Evolutionary conservation across 139 green algal genomes (phyloP), one percentile per base, ranked within the genome.

Genomic region (Monoraphidium neglectum): DNA sequence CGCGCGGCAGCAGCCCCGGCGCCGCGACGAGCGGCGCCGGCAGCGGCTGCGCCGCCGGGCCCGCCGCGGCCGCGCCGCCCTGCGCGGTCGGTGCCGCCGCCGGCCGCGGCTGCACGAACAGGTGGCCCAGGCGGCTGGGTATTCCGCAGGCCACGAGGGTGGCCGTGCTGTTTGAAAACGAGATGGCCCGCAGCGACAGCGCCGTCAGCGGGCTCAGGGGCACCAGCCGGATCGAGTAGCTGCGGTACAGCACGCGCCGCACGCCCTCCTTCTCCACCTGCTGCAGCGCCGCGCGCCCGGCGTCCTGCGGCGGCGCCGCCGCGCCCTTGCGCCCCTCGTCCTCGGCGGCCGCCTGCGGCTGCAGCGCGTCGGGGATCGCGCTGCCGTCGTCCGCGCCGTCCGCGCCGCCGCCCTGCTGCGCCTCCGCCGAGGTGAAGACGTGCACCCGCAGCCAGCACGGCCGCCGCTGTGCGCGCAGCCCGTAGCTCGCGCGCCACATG

Each of bases 361-460:
- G 43, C 43, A 51, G 43, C 43, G 43, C 43, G 43, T 51, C 43
- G n/a, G n/a, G n/a, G n/a, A n/a, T 21, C 26, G 57, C n/a, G 57
- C 57, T 33, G 26, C 13, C 37, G 3, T 13, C 26, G 65, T 56
- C 65, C 51, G 24, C 32, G 51, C 38, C 30, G 33, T 32, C 63
- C 32, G 16, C 62, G 68, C 33, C 6, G 38, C 23, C 8, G 66
- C 40, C 21, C 40, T 59, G 12, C 12, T 5, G 10, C 10, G 6
- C 12, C 56, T 5, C 26, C 56, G 12, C 56, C 26, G 56, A 32
- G 4, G 75, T 80, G 53, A 70, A 80, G 2, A 80, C 75, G 35
- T 70, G 56, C 38, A 80, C 66, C 10, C 75, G 47, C 53, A 80
- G 65, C 75, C 75, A 80, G 75, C 75, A 80, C 1, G 75, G 53